phyloP scores from a whole-genome alignment of 2,329 filamentous ascomycete species.

The Diaporthe helianthi region DNA sequence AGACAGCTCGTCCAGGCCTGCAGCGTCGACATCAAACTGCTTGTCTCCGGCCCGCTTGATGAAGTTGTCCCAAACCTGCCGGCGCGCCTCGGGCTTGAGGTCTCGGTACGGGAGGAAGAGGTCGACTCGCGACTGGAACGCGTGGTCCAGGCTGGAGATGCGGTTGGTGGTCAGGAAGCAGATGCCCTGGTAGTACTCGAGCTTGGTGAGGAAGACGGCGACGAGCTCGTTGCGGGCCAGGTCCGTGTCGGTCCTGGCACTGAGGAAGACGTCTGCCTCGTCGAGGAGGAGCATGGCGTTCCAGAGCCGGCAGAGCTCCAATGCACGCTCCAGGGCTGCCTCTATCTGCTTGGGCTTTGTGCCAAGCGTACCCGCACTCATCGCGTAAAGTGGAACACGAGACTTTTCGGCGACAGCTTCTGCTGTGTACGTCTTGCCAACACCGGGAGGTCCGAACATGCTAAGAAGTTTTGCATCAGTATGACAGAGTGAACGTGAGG shows the following conservation, averaged over 20 bases:
- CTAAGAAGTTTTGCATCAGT: not conserved
- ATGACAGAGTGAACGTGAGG: not conserved
- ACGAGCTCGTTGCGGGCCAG: conserved; percentile 51
- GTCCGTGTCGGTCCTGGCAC: conserved; percentile 43
- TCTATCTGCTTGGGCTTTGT: conserved; percentile 45
- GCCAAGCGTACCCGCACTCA: conserved; percentile 50
- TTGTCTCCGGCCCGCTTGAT: conserved; percentile 41
- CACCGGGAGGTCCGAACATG: conserved; percentile 47
- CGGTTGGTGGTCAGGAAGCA: conserved; percentile 49
- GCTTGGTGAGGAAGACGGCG: conserved; percentile 43
- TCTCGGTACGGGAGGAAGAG: conserved; percentile 44
- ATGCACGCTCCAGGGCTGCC: conserved; percentile 42
- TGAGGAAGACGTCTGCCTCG: conserved; percentile 53
- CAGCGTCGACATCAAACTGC: conserved; percentile 43
- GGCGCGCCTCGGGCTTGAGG: conserved; percentile 40
- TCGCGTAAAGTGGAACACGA: conserved; percentile 47
- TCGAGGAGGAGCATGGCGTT: conserved; percentile 52
- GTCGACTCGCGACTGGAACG: conserved; percentile 48
- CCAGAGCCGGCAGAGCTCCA: conserved; percentile 49
- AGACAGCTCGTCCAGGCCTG: conserved; percentile 46
- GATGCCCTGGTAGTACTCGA: conserved; percentile 49
- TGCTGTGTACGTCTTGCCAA: conserved; percentile 49
- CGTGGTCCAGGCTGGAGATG: conserved; percentile 45
- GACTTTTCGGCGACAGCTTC: conserved; percentile 49
- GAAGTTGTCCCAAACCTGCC: conserved; percentile 48